phyloP scores from a whole-genome alignment of 306 rosid species.

The Cucurbita pepo region DNA sequence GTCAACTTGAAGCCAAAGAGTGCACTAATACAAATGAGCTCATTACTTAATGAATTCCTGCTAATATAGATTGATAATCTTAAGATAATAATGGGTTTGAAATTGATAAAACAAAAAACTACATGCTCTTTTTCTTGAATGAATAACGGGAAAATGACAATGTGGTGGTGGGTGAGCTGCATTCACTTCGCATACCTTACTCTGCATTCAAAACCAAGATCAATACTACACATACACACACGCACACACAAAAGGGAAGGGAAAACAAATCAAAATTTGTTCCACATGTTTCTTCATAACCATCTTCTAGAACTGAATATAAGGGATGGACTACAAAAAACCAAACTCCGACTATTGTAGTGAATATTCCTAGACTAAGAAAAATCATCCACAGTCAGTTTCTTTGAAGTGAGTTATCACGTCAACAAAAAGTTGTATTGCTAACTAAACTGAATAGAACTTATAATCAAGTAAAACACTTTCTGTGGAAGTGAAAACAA shows the following conservation, averaged over 20 bases:
- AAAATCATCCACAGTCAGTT: neutral
- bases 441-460: neutral
- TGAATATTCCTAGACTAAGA: neutral
- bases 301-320: neutral
- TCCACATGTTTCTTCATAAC: neutral
- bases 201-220: neutral
- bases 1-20: constrained; percentile 96
- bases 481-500: neutral
- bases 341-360: neutral
- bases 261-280: too few species aligned
- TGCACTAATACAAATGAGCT: constrained; percentile 50
- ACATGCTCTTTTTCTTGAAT: neutral
- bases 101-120: too few species aligned
- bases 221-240: neutral
- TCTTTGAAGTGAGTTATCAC: neutral
- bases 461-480: neutral
- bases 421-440: neutral
- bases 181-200: neutral
- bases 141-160: neutral
- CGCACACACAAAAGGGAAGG: neutral
- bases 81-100: neutral
- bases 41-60: constrained; percentile 16
- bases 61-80: neutral
- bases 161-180: neutral
- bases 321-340: neutral